Evolutionary conservation across 257 asterid species (phyloP).

Genomic region (Solanum paucissectum): DNA sequence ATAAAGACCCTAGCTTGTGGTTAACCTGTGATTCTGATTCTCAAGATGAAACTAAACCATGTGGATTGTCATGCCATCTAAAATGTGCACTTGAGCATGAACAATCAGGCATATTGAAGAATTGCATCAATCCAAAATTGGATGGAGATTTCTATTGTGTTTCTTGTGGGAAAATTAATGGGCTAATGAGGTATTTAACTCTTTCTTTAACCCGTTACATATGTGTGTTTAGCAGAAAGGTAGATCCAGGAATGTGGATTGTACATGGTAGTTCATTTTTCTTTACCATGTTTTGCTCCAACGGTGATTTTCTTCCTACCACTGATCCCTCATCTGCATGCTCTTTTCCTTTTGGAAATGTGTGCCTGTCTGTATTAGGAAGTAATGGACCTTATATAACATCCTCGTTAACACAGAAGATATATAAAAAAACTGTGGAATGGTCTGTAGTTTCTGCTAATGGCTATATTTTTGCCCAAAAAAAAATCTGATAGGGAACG

Average conservation of each 20-base stretch:
- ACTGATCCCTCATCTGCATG: not conserved
- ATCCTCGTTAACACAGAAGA: not conserved
- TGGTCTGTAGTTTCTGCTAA: not conserved
- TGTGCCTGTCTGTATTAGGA: not conserved
- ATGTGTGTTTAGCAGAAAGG: not conserved
- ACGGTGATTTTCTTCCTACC: not conserved
- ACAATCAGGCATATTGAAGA: conserved; percentile 40
- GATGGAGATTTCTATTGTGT: conserved; percentile 68
- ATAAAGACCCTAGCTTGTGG: conserved; percentile 87
- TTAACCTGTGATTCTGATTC: conserved; percentile 53
- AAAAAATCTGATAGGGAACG: not conserved
- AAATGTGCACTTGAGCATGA: conserved; percentile 63
- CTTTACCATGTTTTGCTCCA: not conserved
- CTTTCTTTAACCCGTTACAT: not conserved
- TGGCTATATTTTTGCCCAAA: not conserved
- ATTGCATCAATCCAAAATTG: conserved; percentile 37
- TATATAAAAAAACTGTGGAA: not conserved
- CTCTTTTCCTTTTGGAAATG: not conserved
- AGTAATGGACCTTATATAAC: not conserved
- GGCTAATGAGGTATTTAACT: conserved; percentile 47
- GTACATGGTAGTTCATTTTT: not conserved
- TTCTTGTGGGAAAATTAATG: conserved; percentile 70
- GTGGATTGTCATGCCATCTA: conserved; percentile 83
- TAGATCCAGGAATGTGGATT: not conserved
- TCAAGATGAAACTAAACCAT: conserved; percentile 38